Evolutionary conservation across 345 rosid genomes (phyloP).

Genomic region (Arabis hirsuta): DNA sequence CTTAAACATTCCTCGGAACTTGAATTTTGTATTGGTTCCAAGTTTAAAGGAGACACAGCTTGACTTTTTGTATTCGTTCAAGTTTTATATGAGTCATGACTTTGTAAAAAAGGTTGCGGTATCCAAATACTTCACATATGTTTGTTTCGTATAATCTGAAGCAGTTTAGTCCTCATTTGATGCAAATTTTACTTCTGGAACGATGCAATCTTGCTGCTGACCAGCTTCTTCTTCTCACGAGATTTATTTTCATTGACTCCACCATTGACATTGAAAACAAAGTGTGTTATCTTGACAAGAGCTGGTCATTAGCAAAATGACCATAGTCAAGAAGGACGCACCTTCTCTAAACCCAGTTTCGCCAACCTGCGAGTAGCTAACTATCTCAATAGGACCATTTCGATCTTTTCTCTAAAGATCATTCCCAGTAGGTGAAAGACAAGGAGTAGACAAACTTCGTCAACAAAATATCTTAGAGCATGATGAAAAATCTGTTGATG

Average conservation of each 20-base stretch:
- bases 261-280: slow-evolving; percentile 65
- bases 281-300: slow-evolving; percentile 68
- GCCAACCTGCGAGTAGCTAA: slow-evolving; percentile 66
- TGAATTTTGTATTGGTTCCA: slow-evolving; percentile 38
- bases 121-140: too few relatives aligned
- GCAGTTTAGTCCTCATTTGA: too few relatives aligned
- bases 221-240: slow-evolving; percentile 52
- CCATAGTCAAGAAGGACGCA: slow-evolving; percentile 67
- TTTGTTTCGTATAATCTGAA: too few relatives aligned
- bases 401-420: slow-evolving; percentile 54
- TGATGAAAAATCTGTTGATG: too few relatives aligned
- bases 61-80: slow-evolving; percentile 33
- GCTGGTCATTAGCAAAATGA: slow-evolving; percentile 71
- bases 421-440: slow-evolving; percentile 60
- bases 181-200: too few relatives aligned
- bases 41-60: slow-evolving; percentile 31
- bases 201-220: slow-evolving; percentile 74
- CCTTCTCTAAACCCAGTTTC: slow-evolving; percentile 79
- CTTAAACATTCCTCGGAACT: slow-evolving; percentile 14
- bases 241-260: slow-evolving; percentile 56
- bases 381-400: slow-evolving; percentile 61
- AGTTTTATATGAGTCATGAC: slow-evolving; percentile 31
- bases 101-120: slow-evolving; percentile 40
- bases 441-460: slow-evolving; percentile 70
- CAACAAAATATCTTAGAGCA: too few relatives aligned